Evolutionary conservation across 2,329 filamentous ascomycete species (phyloP).

Genomic region (Hortaea werneckii): DNA sequence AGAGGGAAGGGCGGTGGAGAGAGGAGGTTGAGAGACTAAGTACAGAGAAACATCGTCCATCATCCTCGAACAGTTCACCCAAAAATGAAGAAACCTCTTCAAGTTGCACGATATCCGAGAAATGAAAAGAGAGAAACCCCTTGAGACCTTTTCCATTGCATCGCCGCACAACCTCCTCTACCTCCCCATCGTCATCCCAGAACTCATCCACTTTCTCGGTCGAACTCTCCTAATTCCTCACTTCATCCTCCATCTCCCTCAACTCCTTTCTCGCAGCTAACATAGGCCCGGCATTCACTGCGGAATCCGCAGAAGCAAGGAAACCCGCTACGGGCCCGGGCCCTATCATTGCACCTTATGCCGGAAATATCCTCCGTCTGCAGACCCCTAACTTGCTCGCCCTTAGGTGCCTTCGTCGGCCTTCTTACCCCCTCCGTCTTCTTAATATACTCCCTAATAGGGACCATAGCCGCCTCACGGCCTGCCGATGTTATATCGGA

Average conservation of each 20-base stretch:
- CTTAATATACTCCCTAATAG: conserved; percentile 79
- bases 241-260: conserved; percentile 6
- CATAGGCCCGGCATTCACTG: too few relatives aligned
- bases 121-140: too few relatives aligned
- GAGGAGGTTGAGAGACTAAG: too few relatives aligned
- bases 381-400: conserved; percentile 64
- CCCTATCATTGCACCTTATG: conserved; percentile 27
- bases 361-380: conserved; percentile 79
- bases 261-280: conserved; percentile 5
- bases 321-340: conserved; percentile 4
- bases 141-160: too few relatives aligned
- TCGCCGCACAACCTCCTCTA: neutral
- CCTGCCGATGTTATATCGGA: conserved; percentile 97
- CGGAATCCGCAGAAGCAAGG: neutral
- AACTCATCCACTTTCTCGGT: conserved; percentile 22
- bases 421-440: conserved; percentile 50
- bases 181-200: conserved; percentile 10
- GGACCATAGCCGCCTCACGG: conserved; percentile 89
- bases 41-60: too few relatives aligned
- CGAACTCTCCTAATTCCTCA: conserved; percentile 13
- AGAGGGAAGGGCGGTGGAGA: too few relatives aligned
- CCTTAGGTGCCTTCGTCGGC: conserved; percentile 51
- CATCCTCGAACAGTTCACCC: too few relatives aligned
- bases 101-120: too few relatives aligned
- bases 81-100: too few relatives aligned